Conservation (phyloP, 768 basidiomycete genomes). For the Phaeolepiota aurea region DNA sequence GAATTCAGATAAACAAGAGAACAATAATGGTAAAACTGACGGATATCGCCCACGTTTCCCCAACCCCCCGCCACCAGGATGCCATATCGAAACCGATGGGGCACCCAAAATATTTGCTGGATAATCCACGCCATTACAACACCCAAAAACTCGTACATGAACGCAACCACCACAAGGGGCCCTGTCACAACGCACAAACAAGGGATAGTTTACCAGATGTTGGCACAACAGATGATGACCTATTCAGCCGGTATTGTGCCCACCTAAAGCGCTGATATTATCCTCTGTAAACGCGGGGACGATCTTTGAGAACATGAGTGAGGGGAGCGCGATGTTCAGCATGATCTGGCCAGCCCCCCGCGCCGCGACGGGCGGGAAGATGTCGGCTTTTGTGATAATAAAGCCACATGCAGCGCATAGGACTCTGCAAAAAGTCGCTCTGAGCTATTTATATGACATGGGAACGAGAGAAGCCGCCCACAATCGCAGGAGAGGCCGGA, state of each 20-base stretch:
- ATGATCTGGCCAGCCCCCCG: slow-evolving; percentile 52
- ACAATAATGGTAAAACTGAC: slow-evolving; percentile 26
- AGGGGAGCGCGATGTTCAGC: slow-evolving; percentile 57
- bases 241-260: slow-evolving; percentile 3
- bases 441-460: neutral
- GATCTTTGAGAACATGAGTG: slow-evolving; percentile 65
- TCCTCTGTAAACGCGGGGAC: slow-evolving; percentile 54
- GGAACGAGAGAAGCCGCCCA: slow-evolving; percentile 18
- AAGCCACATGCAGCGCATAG: slow-evolving; percentile 50
- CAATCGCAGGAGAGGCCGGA: slow-evolving; percentile 52
- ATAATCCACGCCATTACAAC: slow-evolving; percentile 43
- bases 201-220: neutral
- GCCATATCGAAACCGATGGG: slow-evolving; percentile 67
- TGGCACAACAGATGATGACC: neutral
- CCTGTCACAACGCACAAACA: slow-evolving; percentile 27
- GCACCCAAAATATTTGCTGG: slow-evolving; percentile 66
- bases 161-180: slow-evolving; percentile 52
- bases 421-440: slow-evolving; percentile 26
- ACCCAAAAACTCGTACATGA: slow-evolving; percentile 53
- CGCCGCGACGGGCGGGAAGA: slow-evolving; percentile 52
- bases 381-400: slow-evolving; percentile 47
- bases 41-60: slow-evolving; percentile 65
- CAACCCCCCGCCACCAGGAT: slow-evolving; percentile 62
- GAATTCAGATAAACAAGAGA: neutral
- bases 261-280: slow-evolving; percentile 49